Evolutionary conservation across 352 stramenopile genomes (phyloP).

Genomic region (Phytophthora macrochlamydospora): DNA sequence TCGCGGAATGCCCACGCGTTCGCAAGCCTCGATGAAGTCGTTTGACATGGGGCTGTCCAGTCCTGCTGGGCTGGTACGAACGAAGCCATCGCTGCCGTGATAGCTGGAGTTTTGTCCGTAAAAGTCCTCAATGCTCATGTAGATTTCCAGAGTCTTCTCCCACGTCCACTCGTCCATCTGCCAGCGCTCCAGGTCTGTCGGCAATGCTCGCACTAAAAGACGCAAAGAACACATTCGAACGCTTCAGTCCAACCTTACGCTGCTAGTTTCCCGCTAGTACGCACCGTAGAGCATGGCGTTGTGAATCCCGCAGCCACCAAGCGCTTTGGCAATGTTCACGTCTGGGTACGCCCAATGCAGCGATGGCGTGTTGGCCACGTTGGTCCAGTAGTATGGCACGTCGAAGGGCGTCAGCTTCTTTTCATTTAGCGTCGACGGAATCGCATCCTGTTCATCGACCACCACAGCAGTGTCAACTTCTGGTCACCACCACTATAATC

Average conservation of each 20-base stretch:
- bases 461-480: background rate
- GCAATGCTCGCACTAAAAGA: conserved; percentile 63
- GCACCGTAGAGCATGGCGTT: conserved; percentile 93
- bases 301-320: conserved; percentile 89
- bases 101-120: conserved; percentile 57
- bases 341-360: conserved; percentile 82
- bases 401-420: conserved; percentile 77
- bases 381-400: conserved; percentile 86
- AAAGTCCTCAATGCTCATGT: conserved; percentile 80
- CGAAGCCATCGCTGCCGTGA: conserved; percentile 56
- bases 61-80: conserved; percentile 59
- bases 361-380: conserved; percentile 67
- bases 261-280: background rate
- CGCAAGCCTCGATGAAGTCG: conserved; percentile 59
- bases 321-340: conserved; percentile 81
- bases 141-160: conserved; percentile 70
- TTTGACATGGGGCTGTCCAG: conserved; percentile 40
- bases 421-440: conserved; percentile 44
- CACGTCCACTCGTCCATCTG: conserved; percentile 77
- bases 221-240: background rate
- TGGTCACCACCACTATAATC: background rate
- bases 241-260: too few relatives aligned
- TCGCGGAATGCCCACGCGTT: conserved; percentile 56
- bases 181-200: conserved; percentile 79
- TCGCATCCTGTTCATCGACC: conserved; percentile 30